phyloP scores from a whole-genome alignment of 1,139 yeast species.

The Pneumocystis sp. region DNA sequence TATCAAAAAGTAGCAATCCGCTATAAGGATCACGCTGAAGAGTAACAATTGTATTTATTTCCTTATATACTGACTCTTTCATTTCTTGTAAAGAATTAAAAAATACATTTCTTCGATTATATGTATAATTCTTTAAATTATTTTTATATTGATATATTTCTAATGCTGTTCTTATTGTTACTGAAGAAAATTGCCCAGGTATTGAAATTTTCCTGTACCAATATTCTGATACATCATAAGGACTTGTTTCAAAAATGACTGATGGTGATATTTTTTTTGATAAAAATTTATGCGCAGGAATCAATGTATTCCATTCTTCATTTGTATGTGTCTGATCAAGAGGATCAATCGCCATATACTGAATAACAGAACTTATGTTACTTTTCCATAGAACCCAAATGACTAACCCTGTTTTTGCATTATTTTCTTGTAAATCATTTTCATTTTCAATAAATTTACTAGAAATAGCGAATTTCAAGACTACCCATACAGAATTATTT shows the following conservation, averaged over 20 bases:
- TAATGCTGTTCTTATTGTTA: neutral
- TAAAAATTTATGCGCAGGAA: neutral
- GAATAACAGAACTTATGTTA: conserved; percentile 1
- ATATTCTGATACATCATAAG: conserved; percentile 1
- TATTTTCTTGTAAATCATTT: neutral
- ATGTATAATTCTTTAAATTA: neutral
- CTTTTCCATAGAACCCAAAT: conserved; percentile 2
- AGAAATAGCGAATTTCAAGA: neutral
- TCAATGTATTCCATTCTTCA: neutral
- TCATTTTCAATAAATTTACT: neutral
- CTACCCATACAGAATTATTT: neutral
- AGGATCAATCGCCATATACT: neutral
- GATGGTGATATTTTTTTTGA: neutral
- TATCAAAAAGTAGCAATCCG: conserved; percentile 1
- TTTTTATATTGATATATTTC: neutral
- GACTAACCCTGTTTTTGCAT: neutral
- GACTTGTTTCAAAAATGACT: neutral
- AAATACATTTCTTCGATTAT: neutral
- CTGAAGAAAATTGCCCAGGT: neutral
- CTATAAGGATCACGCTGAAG: neutral
- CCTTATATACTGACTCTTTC: neutral
- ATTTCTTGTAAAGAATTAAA: neutral
- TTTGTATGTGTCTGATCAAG: neutral
- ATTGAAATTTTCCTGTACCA: neutral
- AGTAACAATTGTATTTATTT: neutral